phyloP scores from a whole-genome alignment of 2,329 filamentous ascomycete genomes.

The Exophiala dermatitidis region DNA sequence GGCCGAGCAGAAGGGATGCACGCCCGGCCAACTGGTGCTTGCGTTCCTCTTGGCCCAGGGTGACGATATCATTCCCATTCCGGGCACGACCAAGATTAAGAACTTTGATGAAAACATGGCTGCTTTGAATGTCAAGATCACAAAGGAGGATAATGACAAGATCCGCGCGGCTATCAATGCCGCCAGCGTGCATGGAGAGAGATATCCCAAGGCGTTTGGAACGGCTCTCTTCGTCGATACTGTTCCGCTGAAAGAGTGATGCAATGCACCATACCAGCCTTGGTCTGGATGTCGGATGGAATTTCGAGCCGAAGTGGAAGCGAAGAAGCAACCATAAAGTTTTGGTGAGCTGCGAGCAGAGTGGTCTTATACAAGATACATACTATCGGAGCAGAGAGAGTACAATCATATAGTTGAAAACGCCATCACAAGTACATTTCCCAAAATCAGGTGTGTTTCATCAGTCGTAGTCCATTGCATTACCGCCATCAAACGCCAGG shows the following conservation, averaged over 20 bases:
- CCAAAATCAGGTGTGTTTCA: neutral
- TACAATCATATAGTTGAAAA: neutral
- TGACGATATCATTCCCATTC: conserved; percentile 39
- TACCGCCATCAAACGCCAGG: neutral
- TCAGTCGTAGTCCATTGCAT: too few species aligned
- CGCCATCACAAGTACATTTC: neutral
- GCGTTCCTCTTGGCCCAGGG: conserved; percentile 59
- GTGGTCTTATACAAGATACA: conserved; percentile 6
- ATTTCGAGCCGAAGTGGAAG: neutral
- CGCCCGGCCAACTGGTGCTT: conserved; percentile 52
- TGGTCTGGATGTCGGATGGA: neutral
- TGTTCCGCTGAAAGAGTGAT: conserved; percentile 21
- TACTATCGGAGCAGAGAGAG: conserved; percentile 9
- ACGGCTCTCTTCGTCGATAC: conserved; percentile 20
- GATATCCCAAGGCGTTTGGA: conserved; percentile 24
- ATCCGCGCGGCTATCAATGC: conserved; percentile 26
- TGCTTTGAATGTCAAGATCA: conserved; percentile 24
- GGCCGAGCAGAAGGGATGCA: conserved; percentile 49
- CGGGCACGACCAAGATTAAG: conserved; percentile 27
- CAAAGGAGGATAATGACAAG: conserved; percentile 32
- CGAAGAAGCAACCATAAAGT: neutral
- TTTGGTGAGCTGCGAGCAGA: neutral
- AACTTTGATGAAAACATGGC: conserved; percentile 29
- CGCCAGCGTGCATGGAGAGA: conserved; percentile 23
- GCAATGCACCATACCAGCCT: neutral